Conservation (phyloP, 805 yeast genomes). For the Myxozyma neotropica region DNA sequence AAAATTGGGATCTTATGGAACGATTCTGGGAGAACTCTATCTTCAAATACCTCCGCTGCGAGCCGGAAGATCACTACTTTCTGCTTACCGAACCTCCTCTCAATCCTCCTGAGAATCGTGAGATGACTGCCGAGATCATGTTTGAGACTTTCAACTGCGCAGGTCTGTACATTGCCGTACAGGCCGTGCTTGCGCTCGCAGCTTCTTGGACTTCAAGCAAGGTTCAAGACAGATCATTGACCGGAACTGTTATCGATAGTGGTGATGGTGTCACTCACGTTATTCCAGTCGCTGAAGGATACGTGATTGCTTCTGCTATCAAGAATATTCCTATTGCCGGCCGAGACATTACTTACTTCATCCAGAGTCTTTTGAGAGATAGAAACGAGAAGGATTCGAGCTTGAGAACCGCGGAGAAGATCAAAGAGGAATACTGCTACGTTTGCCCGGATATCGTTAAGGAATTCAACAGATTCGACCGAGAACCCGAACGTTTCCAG, state of each 20-base stretch:
- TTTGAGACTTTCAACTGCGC: slow-evolving; percentile 98
- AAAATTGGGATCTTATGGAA: slow-evolving; percentile 99
- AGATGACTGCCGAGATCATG: slow-evolving; percentile 97
- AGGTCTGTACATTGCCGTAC: slow-evolving; percentile 97
- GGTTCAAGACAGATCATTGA: slow-evolving; percentile 89
- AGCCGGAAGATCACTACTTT: slow-evolving; percentile 98
- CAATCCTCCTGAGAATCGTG: slow-evolving; percentile 99
- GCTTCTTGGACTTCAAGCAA: slow-evolving; percentile 99
- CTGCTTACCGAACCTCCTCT: slow-evolving; percentile 96
- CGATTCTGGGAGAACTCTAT: slow-evolving; percentile 98
- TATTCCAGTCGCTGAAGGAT: slow-evolving; percentile 97
- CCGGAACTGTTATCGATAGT: slow-evolving; percentile 97
- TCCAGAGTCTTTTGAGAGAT: slow-evolving; percentile 91
- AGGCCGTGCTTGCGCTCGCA: slow-evolving; percentile 96
- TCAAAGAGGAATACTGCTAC: slow-evolving; percentile 95
- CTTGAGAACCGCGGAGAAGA: slow-evolving; percentile 92
- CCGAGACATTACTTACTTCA: slow-evolving; percentile 91
- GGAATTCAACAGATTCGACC: slow-evolving; percentile 92
- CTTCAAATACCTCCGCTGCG: slow-evolving; percentile 93
- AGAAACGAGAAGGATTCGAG: slow-evolving; percentile 95
- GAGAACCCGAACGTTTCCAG: slow-evolving; percentile 90
- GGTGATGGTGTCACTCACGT: slow-evolving; percentile 99
- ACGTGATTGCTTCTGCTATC: slow-evolving; percentile 95
- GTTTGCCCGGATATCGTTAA: slow-evolving; percentile 97
- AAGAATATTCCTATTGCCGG: slow-evolving; percentile 99